phyloP scores from a whole-genome alignment of 2,329 filamentous ascomycete genomes.

The Ascocoryne sarcoides region DNA sequence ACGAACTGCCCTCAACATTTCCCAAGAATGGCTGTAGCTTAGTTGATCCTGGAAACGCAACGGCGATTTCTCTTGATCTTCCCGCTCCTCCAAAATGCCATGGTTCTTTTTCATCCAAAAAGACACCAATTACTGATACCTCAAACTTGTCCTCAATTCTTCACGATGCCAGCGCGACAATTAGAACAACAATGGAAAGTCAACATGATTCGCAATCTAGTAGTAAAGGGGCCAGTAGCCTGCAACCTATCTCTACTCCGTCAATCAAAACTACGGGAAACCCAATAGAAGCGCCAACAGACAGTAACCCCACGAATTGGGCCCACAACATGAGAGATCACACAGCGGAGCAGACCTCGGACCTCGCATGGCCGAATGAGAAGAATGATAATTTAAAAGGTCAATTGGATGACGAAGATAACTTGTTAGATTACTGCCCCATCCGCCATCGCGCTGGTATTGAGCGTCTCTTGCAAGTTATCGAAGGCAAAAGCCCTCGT shows the following conservation, averaged over 20 bases:
- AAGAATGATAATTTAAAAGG: not conserved
- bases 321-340: not conserved
- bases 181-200: not conserved
- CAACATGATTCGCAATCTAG: not conserved
- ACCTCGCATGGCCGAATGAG: not conserved
- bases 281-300: not conserved
- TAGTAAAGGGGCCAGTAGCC: no score
- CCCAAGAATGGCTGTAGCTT: not conserved
- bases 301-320: not conserved
- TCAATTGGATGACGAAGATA: constrained; percentile 1
- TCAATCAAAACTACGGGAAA: not conserved
- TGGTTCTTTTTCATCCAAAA: no score
- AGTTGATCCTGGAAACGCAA: not conserved
- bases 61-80: not conserved
- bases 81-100: no score
- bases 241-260: not conserved
- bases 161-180: not conserved
- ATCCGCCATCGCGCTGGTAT: constrained; percentile 56
- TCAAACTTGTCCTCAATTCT: not conserved
- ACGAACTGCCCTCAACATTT: not conserved
- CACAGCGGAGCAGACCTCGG: constrained; percentile 1
- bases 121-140: not conserved
- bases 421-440: constrained; percentile 52
- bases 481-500: constrained; percentile 44
- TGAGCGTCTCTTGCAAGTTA: constrained; percentile 49